phyloP scores from a whole-genome alignment of 768 basidiomycete genomes.

The Naganishia randhawae region DNA sequence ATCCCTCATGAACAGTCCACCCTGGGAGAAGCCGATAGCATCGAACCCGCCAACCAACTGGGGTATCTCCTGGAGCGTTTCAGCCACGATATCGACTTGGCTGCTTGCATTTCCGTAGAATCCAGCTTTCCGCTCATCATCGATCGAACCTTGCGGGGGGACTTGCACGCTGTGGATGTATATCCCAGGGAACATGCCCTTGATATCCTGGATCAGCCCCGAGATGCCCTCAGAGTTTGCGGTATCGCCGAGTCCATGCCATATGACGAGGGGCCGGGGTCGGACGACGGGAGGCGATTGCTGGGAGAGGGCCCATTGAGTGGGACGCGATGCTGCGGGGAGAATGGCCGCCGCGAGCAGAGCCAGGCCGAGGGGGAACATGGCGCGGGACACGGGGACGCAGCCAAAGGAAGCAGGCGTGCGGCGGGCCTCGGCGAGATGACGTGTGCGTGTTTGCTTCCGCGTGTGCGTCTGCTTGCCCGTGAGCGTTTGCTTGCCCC shows the following conservation, averaged over 20 bases:
- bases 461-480: too few species aligned
- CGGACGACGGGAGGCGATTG: background rate
- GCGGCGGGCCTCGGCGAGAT: background rate
- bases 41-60: conserved; percentile 44
- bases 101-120: conserved; percentile 50
- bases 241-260: conserved; percentile 55
- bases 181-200: conserved; percentile 42
- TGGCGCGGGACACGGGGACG: background rate
- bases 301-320: background rate
- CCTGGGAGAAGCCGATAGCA: conserved; percentile 54
- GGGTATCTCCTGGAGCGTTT: conserved; percentile 42
- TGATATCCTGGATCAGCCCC: conserved; percentile 46
- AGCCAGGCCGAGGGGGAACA: background rate
- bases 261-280: conserved; percentile 42
- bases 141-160: conserved; percentile 38
- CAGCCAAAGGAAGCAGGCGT: background rate
- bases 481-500: too few species aligned
- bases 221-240: conserved; percentile 47
- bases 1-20: conserved; percentile 51
- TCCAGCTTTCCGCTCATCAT: conserved; percentile 50
- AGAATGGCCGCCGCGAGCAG: background rate
- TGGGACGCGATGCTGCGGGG: background rate
- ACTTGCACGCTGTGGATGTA: conserved; percentile 50
- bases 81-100: conserved; percentile 45
- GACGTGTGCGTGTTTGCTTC: background rate